Evolutionary conservation across 352 stramenopile genomes (phyloP).

Genomic region (Phytophthora macrochlamydospora): DNA sequence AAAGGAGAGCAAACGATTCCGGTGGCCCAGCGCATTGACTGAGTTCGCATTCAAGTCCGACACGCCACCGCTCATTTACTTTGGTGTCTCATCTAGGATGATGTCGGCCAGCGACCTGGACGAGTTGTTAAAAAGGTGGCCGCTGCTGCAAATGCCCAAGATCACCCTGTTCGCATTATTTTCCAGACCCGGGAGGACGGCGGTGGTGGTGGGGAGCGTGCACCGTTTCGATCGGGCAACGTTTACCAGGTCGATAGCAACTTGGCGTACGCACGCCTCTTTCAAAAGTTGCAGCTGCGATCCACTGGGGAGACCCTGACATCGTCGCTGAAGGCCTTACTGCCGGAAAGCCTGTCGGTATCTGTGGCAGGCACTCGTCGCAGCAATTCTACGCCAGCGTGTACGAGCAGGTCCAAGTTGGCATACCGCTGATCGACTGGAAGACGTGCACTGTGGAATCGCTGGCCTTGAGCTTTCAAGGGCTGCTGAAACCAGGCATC

Average conservation of each 20-base stretch:
- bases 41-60: too few relatives aligned
- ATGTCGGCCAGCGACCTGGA: slow-evolving; percentile 25
- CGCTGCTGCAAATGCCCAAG: slow-evolving; percentile 17
- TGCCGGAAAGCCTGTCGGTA: slow-evolving; percentile 78
- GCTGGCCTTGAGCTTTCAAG: slow-evolving; percentile 58
- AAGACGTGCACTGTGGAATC: slow-evolving; percentile 55
- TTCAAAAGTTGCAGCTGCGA: slow-evolving; percentile 72
- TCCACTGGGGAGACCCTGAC: slow-evolving; percentile 70
- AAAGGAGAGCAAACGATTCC: too few relatives aligned
- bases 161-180: slow-evolving; percentile 23
- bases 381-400: slow-evolving; percentile 84
- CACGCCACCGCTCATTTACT: slow-evolving; percentile 33
- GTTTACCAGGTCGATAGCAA: slow-evolving; percentile 26
- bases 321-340: slow-evolving; percentile 79
- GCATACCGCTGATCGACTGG: slow-evolving; percentile 61
- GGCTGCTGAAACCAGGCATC: slow-evolving; percentile 50
- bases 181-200: slow-evolving; percentile 36
- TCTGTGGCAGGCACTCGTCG: slow-evolving; percentile 89
- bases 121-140: slow-evolving; percentile 31
- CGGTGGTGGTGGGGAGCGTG: not conserved
- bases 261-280: slow-evolving; percentile 73
- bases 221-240: slow-evolving; percentile 11
- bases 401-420: slow-evolving; percentile 61
- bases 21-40: too few relatives aligned
- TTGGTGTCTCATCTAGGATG: slow-evolving; percentile 31